Evolutionary conservation across 2,329 filamentous ascomycete genomes (phyloP), one percentile per base, ranked within the genome.

Genomic region (Botryosphaeria dothidea): DNA sequence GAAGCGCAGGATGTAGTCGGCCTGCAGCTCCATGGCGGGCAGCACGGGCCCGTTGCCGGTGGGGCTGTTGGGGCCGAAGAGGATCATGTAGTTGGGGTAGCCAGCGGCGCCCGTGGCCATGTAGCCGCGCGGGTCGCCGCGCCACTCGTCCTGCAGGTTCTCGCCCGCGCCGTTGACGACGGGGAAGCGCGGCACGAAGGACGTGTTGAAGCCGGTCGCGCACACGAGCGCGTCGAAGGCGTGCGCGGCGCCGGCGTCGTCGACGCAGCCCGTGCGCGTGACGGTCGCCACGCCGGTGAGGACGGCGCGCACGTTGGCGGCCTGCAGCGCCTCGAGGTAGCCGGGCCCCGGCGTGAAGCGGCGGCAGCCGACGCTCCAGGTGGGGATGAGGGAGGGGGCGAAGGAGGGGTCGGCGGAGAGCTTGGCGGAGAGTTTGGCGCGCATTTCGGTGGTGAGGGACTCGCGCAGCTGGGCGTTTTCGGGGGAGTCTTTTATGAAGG

Each of bases 81-180:
- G 79, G 21, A 71, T 74, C 64, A 81, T 81, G 65, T 80, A 76
- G 69, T 82, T 83, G 4, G 80, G 80, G 67, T 79, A 81, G 0
- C 79, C 76, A 0, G 80, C 75, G 5, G 79, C 80, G 0, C 79
- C 78, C 9, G 83, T 68, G 5, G 81, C 81, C 4, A 84, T 70
- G 70, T 85, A 85, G 4, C 76, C 77, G 31, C 77, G 74, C 15
- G 78, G 72, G 17, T 75, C 73, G 19, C 69, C 65, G 11, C 74
- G 72, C 82, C 81, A 84, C 23, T 78, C 74, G 62, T 82, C 79
- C 36, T 80, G 76, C 5, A 85, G 75, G 49, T 80, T 78, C 36
- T 73, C 66, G 4, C 77, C 79, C 4, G 73, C 74, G 3, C 75
- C 77, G 46, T 51, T 51, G 23, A 81, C 68, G 48, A 84, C 72